phyloP scores from a whole-genome alignment of 768 basidiomycete genomes.

The Boletus subcaerulescens region DNA sequence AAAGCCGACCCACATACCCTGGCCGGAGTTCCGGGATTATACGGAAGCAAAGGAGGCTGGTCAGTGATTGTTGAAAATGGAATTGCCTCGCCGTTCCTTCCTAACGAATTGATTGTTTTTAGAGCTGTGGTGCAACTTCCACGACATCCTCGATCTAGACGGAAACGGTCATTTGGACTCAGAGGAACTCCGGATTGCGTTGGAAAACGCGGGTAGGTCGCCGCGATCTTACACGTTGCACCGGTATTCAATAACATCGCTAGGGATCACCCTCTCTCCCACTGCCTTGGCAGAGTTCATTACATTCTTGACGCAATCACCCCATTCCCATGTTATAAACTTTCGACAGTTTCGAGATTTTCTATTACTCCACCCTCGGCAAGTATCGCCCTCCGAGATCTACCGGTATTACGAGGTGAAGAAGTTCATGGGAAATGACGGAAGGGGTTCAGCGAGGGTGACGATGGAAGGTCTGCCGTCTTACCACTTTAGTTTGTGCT shows the following conservation, averaged over 20 bases:
- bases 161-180: constrained; percentile 80
- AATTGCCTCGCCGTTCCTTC: constrained; percentile 10
- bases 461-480: constrained; percentile 78
- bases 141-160: constrained; percentile 86
- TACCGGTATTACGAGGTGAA: constrained; percentile 76
- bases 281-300: constrained; percentile 81
- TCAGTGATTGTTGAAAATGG: constrained; percentile 35
- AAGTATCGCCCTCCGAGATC: constrained; percentile 78
- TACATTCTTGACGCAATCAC: constrained; percentile 67
- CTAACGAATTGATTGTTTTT: constrained; percentile 14
- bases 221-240: constrained; percentile 21
- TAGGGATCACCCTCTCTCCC: constrained; percentile 72
- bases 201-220: constrained; percentile 65
- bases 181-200: constrained; percentile 55
- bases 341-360: constrained; percentile 91
- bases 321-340: constrained; percentile 64
- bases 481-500: constrained; percentile 14
- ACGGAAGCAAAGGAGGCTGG: constrained; percentile 81
- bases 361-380: constrained; percentile 80
- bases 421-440: constrained; percentile 69
- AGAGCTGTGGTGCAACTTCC: constrained; percentile 93
- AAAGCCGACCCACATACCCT: constrained; percentile 49
- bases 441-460: constrained; percentile 72
- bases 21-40: constrained; percentile 73
- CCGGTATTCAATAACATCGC: constrained; percentile 12